Evolutionary conservation across 2,329 filamentous ascomycete genomes (phyloP).

Genomic region (Trichoderma sp.): DNA sequence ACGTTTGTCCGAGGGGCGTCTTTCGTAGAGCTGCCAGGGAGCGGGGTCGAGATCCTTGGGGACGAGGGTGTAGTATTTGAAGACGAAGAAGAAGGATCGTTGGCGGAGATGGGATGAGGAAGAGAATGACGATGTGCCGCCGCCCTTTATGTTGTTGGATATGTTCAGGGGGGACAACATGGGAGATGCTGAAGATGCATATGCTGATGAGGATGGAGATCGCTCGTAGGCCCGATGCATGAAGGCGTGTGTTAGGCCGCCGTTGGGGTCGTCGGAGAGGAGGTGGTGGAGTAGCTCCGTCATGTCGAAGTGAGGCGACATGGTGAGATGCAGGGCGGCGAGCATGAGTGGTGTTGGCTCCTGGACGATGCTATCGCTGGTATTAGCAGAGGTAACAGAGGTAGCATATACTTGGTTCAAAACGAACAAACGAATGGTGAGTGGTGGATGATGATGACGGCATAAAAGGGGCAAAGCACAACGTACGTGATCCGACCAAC

Average conservation of each 20-base stretch:
- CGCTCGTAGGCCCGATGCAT: slow-evolving; percentile 52
- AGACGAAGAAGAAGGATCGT: slow-evolving; percentile 62
- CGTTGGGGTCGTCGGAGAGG: slow-evolving; percentile 49
- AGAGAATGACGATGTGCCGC: slow-evolving; percentile 25
- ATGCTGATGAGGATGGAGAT: slow-evolving; percentile 27
- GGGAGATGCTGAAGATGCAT: slow-evolving; percentile 26
- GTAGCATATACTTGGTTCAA: neutral
- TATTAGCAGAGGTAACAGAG: neutral
- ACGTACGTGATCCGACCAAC: slow-evolving; percentile 60
- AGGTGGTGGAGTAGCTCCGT: slow-evolving; percentile 59
- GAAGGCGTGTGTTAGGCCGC: slow-evolving; percentile 48
- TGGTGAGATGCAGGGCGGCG: slow-evolving; percentile 59
- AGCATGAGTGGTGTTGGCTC: slow-evolving; percentile 63
- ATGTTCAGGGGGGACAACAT: slow-evolving; percentile 25
- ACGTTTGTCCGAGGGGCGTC: slow-evolving; percentile 42
- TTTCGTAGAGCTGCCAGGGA: slow-evolving; percentile 61
- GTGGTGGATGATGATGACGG: neutral
- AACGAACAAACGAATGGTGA: neutral
- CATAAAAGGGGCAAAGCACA: neutral
- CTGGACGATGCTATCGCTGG: slow-evolving; percentile 52
- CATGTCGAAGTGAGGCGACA: slow-evolving; percentile 62
- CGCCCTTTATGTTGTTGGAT: neutral
- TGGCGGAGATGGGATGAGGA: slow-evolving; percentile 46
- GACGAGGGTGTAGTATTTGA: slow-evolving; percentile 66
- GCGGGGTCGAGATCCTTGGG: slow-evolving; percentile 57